Base-by-base conservation (phyloP, 2,329 filamentous ascomycete genomes). In the Sphaerulina musiva region DNA sequence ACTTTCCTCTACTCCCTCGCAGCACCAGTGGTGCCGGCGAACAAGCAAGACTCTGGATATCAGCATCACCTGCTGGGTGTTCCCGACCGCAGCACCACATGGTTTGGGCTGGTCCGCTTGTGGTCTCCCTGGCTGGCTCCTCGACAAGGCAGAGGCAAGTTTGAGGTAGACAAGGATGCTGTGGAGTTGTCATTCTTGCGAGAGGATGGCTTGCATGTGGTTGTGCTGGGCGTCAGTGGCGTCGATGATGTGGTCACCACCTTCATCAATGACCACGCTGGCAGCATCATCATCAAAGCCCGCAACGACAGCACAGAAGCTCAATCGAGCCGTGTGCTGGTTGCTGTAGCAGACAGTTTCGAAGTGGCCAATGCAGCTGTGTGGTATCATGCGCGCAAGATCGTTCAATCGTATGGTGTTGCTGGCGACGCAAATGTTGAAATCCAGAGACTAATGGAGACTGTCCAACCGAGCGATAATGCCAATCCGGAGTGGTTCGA, bases 41-140 rank as follows among this genome's bases (percentile, higher is more conserved):
- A 78, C 17, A 80, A 77, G 0, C 76, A 81, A 39, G 68, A 75
- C 3, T 86, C 89, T 3, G 76, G 79, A 0, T 76, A 78, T 51
- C 78, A 76, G 31, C 73, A 78, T 46, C 68, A 83, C 31, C 70
- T 74, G 2, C 71, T 95, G 1, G 89, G 89, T 0, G 72, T 73
- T 1, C 85, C 87, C 0, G 84, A 79, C 64, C 79, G 80, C 41
- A 71, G 80, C 48, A 78, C 79, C 66, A 84, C 86, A 62, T 95
- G 89, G 83, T 92, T 95, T 68, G 83, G 88, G 6, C 72, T 95
- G 10, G 84, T 95, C 4, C 82, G 90, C 14, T 76, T 88, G 3
- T 93, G 85, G 82, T 80, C 79, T 34, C 86, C 90, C 1, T 97
- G 92, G 92, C 74, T 95, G 9, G 89, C 86, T 6, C 92, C 92